Evolutionary conservation across 768 basidiomycete genomes (phyloP).

Genomic region (Leccinum boreale): DNA sequence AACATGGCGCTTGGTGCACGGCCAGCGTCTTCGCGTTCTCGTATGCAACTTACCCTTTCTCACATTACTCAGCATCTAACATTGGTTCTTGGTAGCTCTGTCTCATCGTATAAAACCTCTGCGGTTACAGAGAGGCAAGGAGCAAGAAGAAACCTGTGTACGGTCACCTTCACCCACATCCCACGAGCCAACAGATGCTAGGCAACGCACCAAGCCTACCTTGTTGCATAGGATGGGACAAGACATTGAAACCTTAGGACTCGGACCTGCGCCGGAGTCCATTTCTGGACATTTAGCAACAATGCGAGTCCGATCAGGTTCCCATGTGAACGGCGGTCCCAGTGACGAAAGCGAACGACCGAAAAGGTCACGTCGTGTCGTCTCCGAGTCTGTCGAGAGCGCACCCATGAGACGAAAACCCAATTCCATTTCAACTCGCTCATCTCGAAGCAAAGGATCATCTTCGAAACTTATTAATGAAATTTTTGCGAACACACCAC

Average conservation of each 20-base stretch:
- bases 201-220: slow-evolving; percentile 16
- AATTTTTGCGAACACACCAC: neutral
- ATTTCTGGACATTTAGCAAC: slow-evolving; percentile 28
- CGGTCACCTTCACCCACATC: slow-evolving; percentile 6
- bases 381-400: slow-evolving; percentile 17
- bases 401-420: slow-evolving; percentile 6
- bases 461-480: slow-evolving; percentile 5
- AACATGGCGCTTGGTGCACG: slow-evolving; percentile 16
- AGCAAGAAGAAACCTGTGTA: slow-evolving; percentile 5
- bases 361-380: slow-evolving; percentile 13
- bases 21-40: slow-evolving; percentile 11
- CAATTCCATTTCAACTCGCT: neutral
- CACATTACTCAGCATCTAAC: neutral
- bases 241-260: slow-evolving; percentile 9
- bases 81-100: slow-evolving; percentile 5
- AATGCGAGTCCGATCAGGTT: slow-evolving; percentile 19
- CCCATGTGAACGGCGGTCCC: neutral
- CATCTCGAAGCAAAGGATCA: slow-evolving; percentile 2
- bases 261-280: slow-evolving; percentile 24
- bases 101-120: slow-evolving; percentile 14
- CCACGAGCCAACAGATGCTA: slow-evolving; percentile 2
- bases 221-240: slow-evolving; percentile 6
- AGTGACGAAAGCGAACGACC: slow-evolving; percentile 1
- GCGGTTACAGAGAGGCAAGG: slow-evolving; percentile 8
- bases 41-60: slow-evolving; percentile 14